Conservation (phyloP, 208 protist genomes). For the Leishmania tropica region DNA sequence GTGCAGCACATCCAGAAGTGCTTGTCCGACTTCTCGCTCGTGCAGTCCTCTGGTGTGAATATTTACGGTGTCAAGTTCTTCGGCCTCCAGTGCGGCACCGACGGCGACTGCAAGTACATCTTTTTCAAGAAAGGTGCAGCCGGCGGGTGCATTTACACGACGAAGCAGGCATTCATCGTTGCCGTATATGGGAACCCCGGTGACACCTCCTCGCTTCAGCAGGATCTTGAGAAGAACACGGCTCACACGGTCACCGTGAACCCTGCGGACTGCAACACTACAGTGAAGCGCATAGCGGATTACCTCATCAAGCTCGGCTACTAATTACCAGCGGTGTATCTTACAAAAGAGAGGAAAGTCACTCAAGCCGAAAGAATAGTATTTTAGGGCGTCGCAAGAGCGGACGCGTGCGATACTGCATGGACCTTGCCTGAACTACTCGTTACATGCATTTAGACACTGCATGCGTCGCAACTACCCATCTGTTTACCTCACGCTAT, state of each 20-base stretch:
- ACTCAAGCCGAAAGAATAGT: background rate
- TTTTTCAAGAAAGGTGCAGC: constrained; percentile 90
- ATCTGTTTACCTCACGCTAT: background rate
- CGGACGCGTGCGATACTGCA: background rate
- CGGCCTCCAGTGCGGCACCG: constrained; percentile 70
- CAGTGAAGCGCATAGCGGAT: constrained; percentile 86
- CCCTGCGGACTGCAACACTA: constrained; percentile 83
- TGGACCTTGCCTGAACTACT: background rate
- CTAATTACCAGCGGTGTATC: constrained; percentile 18
- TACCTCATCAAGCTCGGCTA: constrained; percentile 89
- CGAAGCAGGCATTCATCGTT: constrained; percentile 83
- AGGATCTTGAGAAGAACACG: constrained; percentile 55
- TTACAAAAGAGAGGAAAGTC: constrained; percentile 11
- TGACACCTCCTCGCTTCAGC: constrained; percentile 54
- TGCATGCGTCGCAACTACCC: background rate
- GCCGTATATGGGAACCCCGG: constrained; percentile 84
- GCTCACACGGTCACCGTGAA: constrained; percentile 62
- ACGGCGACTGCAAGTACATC: constrained; percentile 81
- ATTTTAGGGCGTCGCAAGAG: background rate
- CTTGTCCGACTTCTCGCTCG: constrained; percentile 58
- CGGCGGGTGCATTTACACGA: constrained; percentile 86
- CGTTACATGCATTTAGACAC: background rate
- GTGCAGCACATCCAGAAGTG: constrained; percentile 81
- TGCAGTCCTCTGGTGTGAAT: constrained; percentile 75
- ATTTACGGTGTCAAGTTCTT: constrained; percentile 90